phyloP scores from a whole-genome alignment of 208 protist genomes.

The Vickermania spadyakhi region DNA sequence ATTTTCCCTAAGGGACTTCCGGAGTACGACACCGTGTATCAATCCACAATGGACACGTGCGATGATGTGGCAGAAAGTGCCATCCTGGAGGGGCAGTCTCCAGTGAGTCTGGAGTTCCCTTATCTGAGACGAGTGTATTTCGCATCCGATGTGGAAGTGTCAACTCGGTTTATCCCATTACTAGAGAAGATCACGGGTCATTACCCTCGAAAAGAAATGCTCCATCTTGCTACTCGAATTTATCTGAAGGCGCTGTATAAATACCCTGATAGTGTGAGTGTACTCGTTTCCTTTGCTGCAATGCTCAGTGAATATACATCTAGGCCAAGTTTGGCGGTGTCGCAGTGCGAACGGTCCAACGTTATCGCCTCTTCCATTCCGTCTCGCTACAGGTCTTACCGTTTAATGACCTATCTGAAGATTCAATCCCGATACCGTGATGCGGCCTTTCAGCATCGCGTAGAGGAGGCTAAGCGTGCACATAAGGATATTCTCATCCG shows the following conservation, averaged over 20 bases:
- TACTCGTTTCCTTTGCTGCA: conserved; percentile 8
- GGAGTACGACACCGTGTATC: conserved; percentile 16
- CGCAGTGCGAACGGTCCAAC: conserved; percentile 15
- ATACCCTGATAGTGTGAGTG: conserved; percentile 6
- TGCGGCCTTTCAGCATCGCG: conserved; percentile 10
- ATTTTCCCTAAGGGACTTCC: conserved; percentile 17
- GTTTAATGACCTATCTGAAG: conserved; percentile 9
- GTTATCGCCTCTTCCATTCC: conserved; percentile 9
- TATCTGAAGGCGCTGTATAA: conserved; percentile 12
- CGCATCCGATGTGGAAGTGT: conserved; percentile 15
- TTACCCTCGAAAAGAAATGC: conserved; percentile 8
- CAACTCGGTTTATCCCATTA: conserved; percentile 9
- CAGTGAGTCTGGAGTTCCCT: conserved; percentile 5
- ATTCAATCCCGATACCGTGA: conserved; percentile 11
- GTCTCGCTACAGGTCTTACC: conserved; percentile 10
- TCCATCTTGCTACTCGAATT: conserved; percentile 12
- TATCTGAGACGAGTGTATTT: conserved; percentile 8
- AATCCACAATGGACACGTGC: conserved; percentile 4
- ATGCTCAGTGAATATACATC: conserved; percentile 11
- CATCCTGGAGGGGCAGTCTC: neutral
- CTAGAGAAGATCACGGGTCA: conserved; percentile 5
- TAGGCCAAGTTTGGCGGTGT: conserved; percentile 11
- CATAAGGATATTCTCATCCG: conserved; percentile 19
- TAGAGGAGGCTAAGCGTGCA: conserved; percentile 9
- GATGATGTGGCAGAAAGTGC: conserved; percentile 11